Conservation (phyloP, 257 asterid genomes). For the Solanum etuberosum region DNA sequence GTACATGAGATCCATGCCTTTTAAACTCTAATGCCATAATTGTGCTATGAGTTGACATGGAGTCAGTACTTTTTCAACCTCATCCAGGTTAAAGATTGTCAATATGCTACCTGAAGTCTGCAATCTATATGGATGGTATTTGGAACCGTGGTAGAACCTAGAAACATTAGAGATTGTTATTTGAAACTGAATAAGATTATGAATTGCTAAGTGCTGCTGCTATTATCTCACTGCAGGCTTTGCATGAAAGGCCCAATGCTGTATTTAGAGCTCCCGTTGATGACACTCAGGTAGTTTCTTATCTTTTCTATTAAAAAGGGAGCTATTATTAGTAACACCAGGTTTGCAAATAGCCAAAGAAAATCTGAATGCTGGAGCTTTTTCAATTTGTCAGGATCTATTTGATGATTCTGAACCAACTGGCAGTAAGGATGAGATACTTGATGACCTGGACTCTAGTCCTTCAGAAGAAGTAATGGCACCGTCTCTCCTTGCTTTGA, state of each 20-base stretch:
- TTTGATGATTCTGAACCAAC: slow-evolving; percentile 50
- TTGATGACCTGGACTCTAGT: slow-evolving; percentile 23
- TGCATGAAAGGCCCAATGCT: slow-evolving; percentile 33
- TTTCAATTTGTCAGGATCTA: slow-evolving; percentile 43
- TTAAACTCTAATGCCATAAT: not conserved
- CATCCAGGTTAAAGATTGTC: not conserved
- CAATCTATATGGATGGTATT: not conserved
- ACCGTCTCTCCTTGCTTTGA: slow-evolving; percentile 60
- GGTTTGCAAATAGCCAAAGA: not conserved
- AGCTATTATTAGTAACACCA: not conserved
- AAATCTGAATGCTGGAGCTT: slow-evolving; percentile 8
- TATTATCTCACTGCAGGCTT: slow-evolving; percentile 28
- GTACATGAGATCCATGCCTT: not conserved
- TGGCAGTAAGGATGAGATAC: slow-evolving; percentile 18
- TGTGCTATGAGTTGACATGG: not conserved
- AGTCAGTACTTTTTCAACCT: not conserved
- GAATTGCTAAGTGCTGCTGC: not conserved
- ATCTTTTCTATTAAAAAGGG: not conserved
- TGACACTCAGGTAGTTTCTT: slow-evolving; percentile 57
- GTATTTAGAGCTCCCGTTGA: slow-evolving; percentile 50
- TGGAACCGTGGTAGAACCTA: not conserved
- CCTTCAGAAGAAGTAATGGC: slow-evolving; percentile 42
- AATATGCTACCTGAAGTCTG: not conserved
- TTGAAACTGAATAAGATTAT: not conserved
- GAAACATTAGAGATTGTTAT: not conserved